Conservation (phyloP, 805 yeast species). For the Suhomyces sp. region DNA sequence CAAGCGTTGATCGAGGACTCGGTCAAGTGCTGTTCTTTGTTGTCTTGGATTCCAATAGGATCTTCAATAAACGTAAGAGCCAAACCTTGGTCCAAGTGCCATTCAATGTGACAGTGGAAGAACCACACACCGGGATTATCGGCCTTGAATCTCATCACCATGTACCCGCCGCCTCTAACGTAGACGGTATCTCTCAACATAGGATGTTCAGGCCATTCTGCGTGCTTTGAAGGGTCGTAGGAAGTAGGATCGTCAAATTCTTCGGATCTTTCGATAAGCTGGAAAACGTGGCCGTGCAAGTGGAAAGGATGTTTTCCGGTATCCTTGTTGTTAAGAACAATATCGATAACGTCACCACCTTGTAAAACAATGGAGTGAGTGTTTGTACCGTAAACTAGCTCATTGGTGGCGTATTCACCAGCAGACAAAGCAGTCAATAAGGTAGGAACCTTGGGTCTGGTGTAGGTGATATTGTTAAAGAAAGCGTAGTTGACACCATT, state of each 20-base stretch:
- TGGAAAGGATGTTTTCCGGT: slow-evolving; percentile 98
- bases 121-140: slow-evolving; percentile 98
- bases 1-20: slow-evolving; percentile 63
- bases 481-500: slow-evolving; percentile 95
- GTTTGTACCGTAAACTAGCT: slow-evolving; percentile 69
- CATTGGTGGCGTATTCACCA: slow-evolving; percentile 55
- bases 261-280: slow-evolving; percentile 69
- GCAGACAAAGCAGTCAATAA: slow-evolving; percentile 75
- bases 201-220: slow-evolving; percentile 65
- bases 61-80: slow-evolving; percentile 81
- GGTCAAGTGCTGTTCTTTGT: slow-evolving; percentile 51
- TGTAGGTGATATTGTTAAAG: slow-evolving; percentile 82
- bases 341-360: slow-evolving; percentile 67
- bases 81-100: slow-evolving; percentile 96
- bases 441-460: slow-evolving; percentile 81
- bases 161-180: slow-evolving; percentile 79
- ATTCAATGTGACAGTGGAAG: slow-evolving; percentile 98
- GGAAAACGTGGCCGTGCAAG: slow-evolving; percentile 91
- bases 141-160: slow-evolving; percentile 84
- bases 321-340: slow-evolving; percentile 81
- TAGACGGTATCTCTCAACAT: slow-evolving; percentile 79
- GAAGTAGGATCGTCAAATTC: slow-evolving; percentile 54
- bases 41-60: slow-evolving; percentile 62
- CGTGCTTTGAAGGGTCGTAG: slow-evolving; percentile 49
- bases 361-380: slow-evolving; percentile 72